Base-by-base conservation (phyloP, 768 basidiomycete genomes). In the Exsudoporus frostii region DNA sequence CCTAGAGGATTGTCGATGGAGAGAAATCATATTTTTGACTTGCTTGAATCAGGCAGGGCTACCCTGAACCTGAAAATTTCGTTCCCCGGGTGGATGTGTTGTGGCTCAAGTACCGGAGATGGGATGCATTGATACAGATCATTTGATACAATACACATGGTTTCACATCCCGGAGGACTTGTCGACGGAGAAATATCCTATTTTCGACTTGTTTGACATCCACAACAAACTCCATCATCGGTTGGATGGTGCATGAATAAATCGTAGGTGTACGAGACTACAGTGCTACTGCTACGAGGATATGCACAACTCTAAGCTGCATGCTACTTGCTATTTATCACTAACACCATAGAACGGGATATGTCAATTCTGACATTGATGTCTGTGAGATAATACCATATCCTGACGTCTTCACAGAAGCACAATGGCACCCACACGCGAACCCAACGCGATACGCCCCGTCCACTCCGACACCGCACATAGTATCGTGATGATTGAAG, bases 391-490 rank as follows among this genome's bases (percentile, higher is more conserved):
- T 22, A n/a, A 4, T 14, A 1, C 41, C 17, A 41, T n/a, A 10
- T 7, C 41, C 25, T 3, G 6, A 27, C 9, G 14, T 25, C 30
- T 19, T 64, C 40, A 66, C 7, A 65, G 45, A n/a, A 65, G 45
- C 0, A 25, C 40, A n/a, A 66, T 60, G 3, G 47, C 65, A 7
- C 79, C 78, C 8, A 68, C 61, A 30, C 79, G 59, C 56, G 74
- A 74, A 7, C 76, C 77, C 36, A 78, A 55, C 2, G 73, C 65
- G 44, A 81, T 75, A 7, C 57, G 67, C 7, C 79, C 79, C 47
- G 62, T 75, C 38, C 72, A 65, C 55, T 81, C 80, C 6, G 72
- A 73, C 36, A 81, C 71, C 9, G 76, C 71, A 54, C 79, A 81
- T n/a, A n/a, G n/a, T 47, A 70, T 67, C 11, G 66, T 75, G 7